Percentiles rank a stretch among this genome's conserved stretches.
phyloP scores from a whole-genome alignment of 768 basidiomycete species.

The Tricholomella constricta region DNA sequence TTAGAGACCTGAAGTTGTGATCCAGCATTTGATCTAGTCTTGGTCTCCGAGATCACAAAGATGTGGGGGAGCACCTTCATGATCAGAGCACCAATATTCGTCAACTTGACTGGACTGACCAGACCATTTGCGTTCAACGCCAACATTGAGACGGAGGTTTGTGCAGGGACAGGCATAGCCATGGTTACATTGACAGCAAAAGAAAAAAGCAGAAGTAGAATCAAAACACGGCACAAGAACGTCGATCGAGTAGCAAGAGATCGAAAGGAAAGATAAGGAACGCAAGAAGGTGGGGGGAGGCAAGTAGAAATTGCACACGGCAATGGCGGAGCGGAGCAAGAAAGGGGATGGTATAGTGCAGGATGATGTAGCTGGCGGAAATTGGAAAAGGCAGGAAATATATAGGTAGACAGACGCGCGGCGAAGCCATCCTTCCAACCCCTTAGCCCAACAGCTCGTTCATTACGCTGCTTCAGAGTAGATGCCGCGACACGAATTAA shows the following conservation, averaged over 20 bases:
- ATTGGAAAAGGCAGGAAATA: neutral
- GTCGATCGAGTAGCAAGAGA: no score
- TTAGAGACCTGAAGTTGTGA: neutral
- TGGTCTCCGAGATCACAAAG: conserved; percentile 8
- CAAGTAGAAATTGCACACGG: no score
- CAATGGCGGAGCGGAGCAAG: conserved; percentile 7
- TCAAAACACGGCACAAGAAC: no score
- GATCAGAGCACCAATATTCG: neutral
- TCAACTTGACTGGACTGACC: conserved; percentile 5
- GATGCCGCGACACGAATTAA: neutral
- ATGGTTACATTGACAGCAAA: neutral
- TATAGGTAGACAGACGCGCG: neutral
- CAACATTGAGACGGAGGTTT: neutral
- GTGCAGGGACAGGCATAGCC: neutral
- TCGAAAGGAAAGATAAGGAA: neutral
- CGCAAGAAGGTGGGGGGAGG: neutral
- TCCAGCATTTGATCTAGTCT: neutral
- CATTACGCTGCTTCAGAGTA: no score
- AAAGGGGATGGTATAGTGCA: neutral
- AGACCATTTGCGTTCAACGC: conserved; percentile 10
- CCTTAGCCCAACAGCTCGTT: no score
- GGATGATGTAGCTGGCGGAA: neutral
- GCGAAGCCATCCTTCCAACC: neutral
- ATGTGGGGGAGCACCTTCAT: conserved; percentile 2
- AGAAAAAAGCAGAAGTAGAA: neutral